Conservation (phyloP, 805 yeast species). For the Barnettozyma siamensis region DNA sequence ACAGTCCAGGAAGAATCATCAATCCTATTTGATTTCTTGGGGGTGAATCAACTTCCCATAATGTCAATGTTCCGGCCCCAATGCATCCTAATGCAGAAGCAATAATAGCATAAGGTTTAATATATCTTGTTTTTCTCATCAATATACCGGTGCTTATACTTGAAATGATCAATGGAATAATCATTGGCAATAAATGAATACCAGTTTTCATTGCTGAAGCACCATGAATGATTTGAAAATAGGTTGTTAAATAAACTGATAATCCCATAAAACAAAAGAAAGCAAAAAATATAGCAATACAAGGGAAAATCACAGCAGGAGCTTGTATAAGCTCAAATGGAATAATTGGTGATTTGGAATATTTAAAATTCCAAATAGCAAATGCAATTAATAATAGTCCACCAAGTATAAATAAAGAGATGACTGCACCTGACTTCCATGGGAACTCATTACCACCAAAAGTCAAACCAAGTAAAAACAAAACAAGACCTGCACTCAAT, state of each 20-base stretch:
- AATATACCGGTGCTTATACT: slow-evolving; percentile 24
- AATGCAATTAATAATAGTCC: slow-evolving; percentile 32
- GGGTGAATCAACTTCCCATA: slow-evolving; percentile 28
- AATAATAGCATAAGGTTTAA: slow-evolving; percentile 30
- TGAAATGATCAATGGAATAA: slow-evolving; percentile 13
- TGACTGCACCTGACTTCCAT: slow-evolving; percentile 53
- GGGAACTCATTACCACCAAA: slow-evolving; percentile 47
- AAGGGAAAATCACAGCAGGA: slow-evolving; percentile 29
- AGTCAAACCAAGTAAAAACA: slow-evolving; percentile 43
- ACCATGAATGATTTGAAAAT: slow-evolving; percentile 43
- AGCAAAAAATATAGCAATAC: slow-evolving; percentile 28
- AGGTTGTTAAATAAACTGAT: slow-evolving; percentile 36
- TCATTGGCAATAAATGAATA: slow-evolving; percentile 18
- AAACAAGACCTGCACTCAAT: slow-evolving; percentile 37
- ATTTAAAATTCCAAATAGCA: slow-evolving; percentile 34
- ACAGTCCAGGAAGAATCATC: slow-evolving; percentile 33
- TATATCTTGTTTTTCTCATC: slow-evolving; percentile 28
- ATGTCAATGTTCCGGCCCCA: slow-evolving; percentile 31
- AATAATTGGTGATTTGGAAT: slow-evolving; percentile 42
- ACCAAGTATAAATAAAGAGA: slow-evolving; percentile 44
- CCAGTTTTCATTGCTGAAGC: slow-evolving; percentile 21
- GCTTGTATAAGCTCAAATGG: slow-evolving; percentile 35
- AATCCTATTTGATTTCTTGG: slow-evolving; percentile 29
- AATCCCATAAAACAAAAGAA: slow-evolving; percentile 36
- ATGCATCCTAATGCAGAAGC: slow-evolving; percentile 28